These are phyloP conservation scores for Cutaneotrichosporon arboriforme DNA, from an alignment of 1,284 basidiomycete species.

Conservation along the genomic window DNA sequence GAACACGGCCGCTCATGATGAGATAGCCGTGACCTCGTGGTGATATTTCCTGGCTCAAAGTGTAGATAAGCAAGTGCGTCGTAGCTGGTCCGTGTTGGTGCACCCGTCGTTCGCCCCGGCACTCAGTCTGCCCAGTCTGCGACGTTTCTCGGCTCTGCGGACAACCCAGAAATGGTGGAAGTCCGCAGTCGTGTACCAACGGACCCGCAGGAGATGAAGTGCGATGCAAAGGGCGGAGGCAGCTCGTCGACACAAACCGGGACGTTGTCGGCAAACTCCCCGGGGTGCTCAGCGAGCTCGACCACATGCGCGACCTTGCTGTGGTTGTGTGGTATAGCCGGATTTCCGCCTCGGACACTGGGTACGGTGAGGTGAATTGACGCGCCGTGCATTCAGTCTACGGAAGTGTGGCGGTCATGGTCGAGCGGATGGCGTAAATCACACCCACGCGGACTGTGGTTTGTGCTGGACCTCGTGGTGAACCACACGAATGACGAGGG, in stretches of 20 bases:
- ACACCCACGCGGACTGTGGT: constrained; percentile 46
- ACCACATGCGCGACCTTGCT: constrained; percentile 50
- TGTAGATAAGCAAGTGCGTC: no score
- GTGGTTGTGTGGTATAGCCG: constrained; percentile 49
- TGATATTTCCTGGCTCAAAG: no score
- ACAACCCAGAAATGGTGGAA: constrained; percentile 57
- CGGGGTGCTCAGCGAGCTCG: constrained; percentile 49
- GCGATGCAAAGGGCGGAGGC: constrained; percentile 9
- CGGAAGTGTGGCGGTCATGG: constrained; percentile 49
- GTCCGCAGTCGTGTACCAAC: constrained; percentile 59
- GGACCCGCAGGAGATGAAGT: not conserved
- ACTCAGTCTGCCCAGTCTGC: not conserved
- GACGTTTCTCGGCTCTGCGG: not conserved
- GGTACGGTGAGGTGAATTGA: constrained; percentile 47
- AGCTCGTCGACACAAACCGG: constrained; percentile 25
- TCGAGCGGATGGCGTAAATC: constrained; percentile 42
- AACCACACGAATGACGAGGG: constrained; percentile 49
- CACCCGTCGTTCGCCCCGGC: no score
- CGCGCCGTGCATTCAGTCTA: constrained; percentile 47
- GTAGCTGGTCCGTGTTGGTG: no score
- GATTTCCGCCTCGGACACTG: constrained; percentile 40
- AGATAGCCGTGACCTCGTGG: no score
- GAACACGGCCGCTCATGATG: no score
- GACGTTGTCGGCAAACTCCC: constrained; percentile 49
- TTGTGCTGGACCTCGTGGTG: constrained; percentile 51